phyloP scores from a whole-genome alignment of 2,329 filamentous ascomycete genomes.

The Amphichorda felina region DNA sequence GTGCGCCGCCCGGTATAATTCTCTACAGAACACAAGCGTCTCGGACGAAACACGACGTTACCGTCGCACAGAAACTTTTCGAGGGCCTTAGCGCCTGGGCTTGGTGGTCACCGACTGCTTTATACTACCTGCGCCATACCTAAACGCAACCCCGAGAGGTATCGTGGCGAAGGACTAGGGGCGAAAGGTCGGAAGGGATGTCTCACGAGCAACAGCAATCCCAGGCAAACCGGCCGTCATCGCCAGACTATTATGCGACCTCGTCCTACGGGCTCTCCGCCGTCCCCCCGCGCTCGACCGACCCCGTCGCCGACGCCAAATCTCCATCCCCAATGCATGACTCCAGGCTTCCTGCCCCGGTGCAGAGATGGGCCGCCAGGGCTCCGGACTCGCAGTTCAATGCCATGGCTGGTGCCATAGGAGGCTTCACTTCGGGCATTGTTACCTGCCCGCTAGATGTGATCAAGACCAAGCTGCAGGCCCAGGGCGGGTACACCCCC shows the following conservation, averaged over 20 bases:
- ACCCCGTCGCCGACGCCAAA: slow-evolving; percentile 1
- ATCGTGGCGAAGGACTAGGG: too few species aligned
- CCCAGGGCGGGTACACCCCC: slow-evolving; percentile 70
- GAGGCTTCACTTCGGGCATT: slow-evolving; percentile 85
- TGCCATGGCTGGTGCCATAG: slow-evolving; percentile 75
- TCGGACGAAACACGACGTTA: neutral
- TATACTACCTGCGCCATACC: too few species aligned
- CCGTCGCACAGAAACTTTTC: neutral
- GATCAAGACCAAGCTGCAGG: slow-evolving; percentile 97
- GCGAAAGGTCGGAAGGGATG: slow-evolving; percentile 25
- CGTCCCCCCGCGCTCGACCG: slow-evolving; percentile 10
- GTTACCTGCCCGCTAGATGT: slow-evolving; percentile 96
- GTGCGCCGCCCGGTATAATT: neutral
- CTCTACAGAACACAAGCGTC: too few species aligned
- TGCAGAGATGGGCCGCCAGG: slow-evolving; percentile 43
- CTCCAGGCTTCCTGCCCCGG: slow-evolving; percentile 21
- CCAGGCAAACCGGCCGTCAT: slow-evolving; percentile 16
- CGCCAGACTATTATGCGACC: slow-evolving; percentile 21
- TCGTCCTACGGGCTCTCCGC: slow-evolving; percentile 21
- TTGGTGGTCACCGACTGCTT: too few species aligned
- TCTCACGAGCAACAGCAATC: slow-evolving; percentile 36
- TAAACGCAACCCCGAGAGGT: too few species aligned
- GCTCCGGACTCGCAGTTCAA: slow-evolving; percentile 60
- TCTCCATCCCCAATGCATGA: slow-evolving; percentile 17
- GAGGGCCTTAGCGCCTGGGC: neutral